Evolutionary conservation across 2,329 filamentous ascomycete genomes (phyloP).

Genomic region (Whalleya microplaca): DNA sequence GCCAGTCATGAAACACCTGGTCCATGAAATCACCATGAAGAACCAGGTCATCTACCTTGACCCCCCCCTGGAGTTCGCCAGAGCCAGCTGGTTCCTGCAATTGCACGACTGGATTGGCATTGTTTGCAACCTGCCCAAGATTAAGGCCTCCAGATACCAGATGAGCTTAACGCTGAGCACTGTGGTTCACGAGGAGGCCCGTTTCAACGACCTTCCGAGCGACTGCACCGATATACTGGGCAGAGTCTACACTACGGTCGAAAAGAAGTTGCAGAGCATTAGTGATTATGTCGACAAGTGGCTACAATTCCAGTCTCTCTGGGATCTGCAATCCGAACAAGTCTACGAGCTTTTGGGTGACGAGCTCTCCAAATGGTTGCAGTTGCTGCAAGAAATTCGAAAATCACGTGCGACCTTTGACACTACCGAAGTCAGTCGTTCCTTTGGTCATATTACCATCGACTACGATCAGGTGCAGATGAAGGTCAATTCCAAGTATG

Average conservation of each 20-base stretch:
- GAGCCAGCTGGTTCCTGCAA: slow-evolving; percentile 91
- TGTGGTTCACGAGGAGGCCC: slow-evolving; percentile 63
- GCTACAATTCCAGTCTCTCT: slow-evolving; percentile 97
- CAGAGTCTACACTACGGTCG: slow-evolving; percentile 80
- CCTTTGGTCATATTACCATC: slow-evolving; percentile 92
- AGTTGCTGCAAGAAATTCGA: slow-evolving; percentile 94
- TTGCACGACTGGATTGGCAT: slow-evolving; percentile 92
- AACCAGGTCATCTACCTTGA: slow-evolving; percentile 98
- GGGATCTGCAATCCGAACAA: slow-evolving; percentile 95
- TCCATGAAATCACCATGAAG: slow-evolving; percentile 95
- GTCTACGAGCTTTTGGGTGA: slow-evolving; percentile 92
- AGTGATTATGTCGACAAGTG: slow-evolving; percentile 93
- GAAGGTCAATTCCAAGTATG: slow-evolving; percentile 98
- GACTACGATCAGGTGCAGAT: slow-evolving; percentile 99
- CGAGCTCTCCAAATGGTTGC: slow-evolving; percentile 89
- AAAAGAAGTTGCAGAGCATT: slow-evolving; percentile 80
- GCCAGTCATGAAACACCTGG: slow-evolving; percentile 71
- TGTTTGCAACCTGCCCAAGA: slow-evolving; percentile 88
- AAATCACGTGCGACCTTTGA: slow-evolving; percentile 97
- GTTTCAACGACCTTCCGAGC: slow-evolving; percentile 83
- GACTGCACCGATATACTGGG: slow-evolving; percentile 80
- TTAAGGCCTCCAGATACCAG: slow-evolving; percentile 94
- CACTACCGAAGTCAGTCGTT: slow-evolving; percentile 89
- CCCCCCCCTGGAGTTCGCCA: slow-evolving; percentile 87
- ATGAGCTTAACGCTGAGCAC: slow-evolving; percentile 72